phyloP scores from a whole-genome alignment of 2,329 filamentous ascomycete genomes.

The Pyrenophora graminea region DNA sequence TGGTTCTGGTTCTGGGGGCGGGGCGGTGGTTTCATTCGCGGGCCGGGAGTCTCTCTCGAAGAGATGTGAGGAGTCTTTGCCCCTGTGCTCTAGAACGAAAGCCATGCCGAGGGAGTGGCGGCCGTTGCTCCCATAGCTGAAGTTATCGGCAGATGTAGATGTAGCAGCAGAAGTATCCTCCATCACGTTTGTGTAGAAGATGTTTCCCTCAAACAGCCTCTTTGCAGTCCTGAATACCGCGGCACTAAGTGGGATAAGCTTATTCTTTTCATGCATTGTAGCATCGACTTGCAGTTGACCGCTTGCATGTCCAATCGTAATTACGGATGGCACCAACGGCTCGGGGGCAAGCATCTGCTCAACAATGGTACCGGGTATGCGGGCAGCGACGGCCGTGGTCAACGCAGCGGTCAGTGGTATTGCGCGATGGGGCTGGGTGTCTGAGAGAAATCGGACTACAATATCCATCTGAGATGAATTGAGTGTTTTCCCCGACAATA shows the following conservation, averaged over 20 bases:
- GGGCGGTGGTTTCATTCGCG: not conserved
- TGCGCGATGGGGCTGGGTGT: conserved; percentile 50
- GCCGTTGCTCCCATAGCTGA: conserved; percentile 9
- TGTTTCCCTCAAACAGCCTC: conserved; percentile 43
- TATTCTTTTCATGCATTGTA: conserved; percentile 33
- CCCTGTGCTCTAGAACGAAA: conserved; percentile 23
- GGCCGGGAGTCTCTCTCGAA: conserved; percentile 8
- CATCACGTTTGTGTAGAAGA: conserved; percentile 27
- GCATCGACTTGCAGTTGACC: conserved; percentile 46
- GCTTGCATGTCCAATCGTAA: conserved; percentile 49
- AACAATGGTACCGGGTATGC: conserved; percentile 44
- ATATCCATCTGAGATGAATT: conserved; percentile 44
- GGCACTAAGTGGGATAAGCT: conserved; percentile 28
- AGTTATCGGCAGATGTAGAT: not conserved
- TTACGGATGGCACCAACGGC: conserved; percentile 30
- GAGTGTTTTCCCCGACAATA: conserved; percentile 47
- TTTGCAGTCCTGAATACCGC: conserved; percentile 46
- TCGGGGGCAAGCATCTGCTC: conserved; percentile 35
- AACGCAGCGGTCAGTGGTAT: conserved; percentile 51
- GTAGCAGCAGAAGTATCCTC: not conserved
- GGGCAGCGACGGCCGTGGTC: conserved; percentile 49
- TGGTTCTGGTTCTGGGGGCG: not conserved
- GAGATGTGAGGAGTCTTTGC: conserved; percentile 14
- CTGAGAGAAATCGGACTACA: conserved; percentile 51
- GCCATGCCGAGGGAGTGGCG: conserved; percentile 29